Base-by-base conservation (phyloP, 2,329 filamentous ascomycete genomes). In the Lasiodiplodia hormozganensis region DNA sequence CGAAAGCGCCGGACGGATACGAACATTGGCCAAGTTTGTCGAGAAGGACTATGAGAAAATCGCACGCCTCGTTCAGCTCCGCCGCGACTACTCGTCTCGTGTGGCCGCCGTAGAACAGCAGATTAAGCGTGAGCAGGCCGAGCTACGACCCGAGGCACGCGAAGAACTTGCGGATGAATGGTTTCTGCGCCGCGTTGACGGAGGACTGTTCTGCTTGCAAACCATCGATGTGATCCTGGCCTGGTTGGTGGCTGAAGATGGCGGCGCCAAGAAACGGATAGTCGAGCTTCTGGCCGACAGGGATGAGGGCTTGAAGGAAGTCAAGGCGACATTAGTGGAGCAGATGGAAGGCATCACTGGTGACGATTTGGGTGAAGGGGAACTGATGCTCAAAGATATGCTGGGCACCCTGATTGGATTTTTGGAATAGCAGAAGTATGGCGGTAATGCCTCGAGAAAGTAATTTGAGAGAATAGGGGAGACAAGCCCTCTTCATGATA, bases 41-140 rank as follows among this genome's bases (percentile, higher is more conserved):
- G 96, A 99, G 79, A 97, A 93, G 76, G 90, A 97, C 72, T 97
- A 96, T 77, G 93, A 90, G 72, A 98, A 98, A 83, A 88, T 93
- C 47, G 82, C 77, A 6, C 92, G 90, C 76, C 83, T 98, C 4
- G 78, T 97, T 43, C 84, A 86, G 69, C 79, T 97, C 58, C 87
- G 94, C 51, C 82, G 88, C 58, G 90, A 92, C 14, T 97, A 94
- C 76, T 86, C 87, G 0, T 82, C 85, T 0, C 85, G 87, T 18
- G 80, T 96, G 1, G 82, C 81, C 0, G 82, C 85, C 0, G 89
- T 92, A 0, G 91, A 94, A 64, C 80, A 85, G 64, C 82, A 85
- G 62, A 90, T 94, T 68, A 83, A 82, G 18, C 81, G 82, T 18
- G 88, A 92, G 75, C 82, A 82, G 62, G 88, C 92, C 74, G 87